Evolutionary conservation across 2,329 filamentous ascomycete species (phyloP), one percentile per base, ranked within the genome.

Genomic region (Chaetomium globosum): DNA sequence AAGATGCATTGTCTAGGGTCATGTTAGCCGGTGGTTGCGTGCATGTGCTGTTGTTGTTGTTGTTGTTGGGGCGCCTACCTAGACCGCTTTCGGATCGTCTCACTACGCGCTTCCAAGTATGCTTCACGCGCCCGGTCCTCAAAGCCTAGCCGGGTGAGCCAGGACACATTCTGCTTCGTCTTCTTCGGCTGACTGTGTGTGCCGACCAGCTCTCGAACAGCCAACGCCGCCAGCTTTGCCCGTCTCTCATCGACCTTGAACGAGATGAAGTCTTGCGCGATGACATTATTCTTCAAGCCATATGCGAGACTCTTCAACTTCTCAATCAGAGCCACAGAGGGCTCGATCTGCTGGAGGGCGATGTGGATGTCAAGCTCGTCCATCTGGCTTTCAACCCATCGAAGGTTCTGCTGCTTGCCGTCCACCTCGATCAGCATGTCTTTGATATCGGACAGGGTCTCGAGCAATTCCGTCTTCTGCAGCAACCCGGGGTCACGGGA

Each of bases 351-450:
- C 75, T 98, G 94, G 59, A 97, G 83, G 0, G 95, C 94, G 73
- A 99, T 93, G 72, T 96, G 90, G 72, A 98, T 98, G 74, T 99
- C 95, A 6, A 99, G 85, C 74, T 96, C 92, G 74, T 99, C 95
- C 76, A 99, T 91, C 78, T 98, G 92, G 60, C 88, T 87, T 76
- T 99, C 95, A 0, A 99, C 92, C 92, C 92, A 97, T 61, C 94
- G 90, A 55, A 99, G 84, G 75, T 95, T 97, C 75, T 98, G 92
- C 76, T 97, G 93, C 73, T 96, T 96, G 57, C 95, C 95, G 73
- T 98, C 95, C 16, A 97, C 92, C 72, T 99, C 95, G 70, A 99
- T 93, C 63, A 97, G 85, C 79, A 97, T 90, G 75, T 96, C 91
- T 74, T 92, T 92, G 72, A 90, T 87, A 68, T 89, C 87, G 1